Evolutionary conservation across 306 rosid genomes (phyloP).

Genomic region (Pueraria montana): DNA sequence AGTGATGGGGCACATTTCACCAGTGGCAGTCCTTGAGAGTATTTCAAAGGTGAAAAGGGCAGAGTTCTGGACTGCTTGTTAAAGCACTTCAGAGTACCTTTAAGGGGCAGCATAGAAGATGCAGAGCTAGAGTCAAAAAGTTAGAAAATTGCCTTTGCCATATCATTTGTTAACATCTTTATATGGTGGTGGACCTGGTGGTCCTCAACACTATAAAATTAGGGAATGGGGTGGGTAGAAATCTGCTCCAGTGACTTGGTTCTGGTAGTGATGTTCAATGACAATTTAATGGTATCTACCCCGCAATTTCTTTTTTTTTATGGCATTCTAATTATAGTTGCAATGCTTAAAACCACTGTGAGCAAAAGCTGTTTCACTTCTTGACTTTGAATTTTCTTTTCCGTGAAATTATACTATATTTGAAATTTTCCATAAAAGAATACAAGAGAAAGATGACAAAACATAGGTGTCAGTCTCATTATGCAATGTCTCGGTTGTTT

Average conservation of each 20-base stretch:
- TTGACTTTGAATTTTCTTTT: slow-evolving; percentile 30
- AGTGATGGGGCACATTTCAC: slow-evolving; percentile 92
- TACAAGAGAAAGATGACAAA: neutral
- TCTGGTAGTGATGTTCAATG: slow-evolving; percentile 35
- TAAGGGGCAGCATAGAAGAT: slow-evolving; percentile 39
- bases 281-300: slow-evolving; percentile 31
- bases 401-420: neutral
- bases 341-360: slow-evolving; percentile 23
- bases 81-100: slow-evolving; percentile 43
- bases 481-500: slow-evolving; percentile 18
- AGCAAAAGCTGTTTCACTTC: neutral
- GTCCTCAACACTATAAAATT: slow-evolving; percentile 43
- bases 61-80: slow-evolving; percentile 66
- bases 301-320: slow-evolving; percentile 19
- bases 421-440: neutral
- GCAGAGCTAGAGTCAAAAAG: slow-evolving; percentile 41
- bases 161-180: slow-evolving; percentile 21
- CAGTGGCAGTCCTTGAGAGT: slow-evolving; percentile 79
- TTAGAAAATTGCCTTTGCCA: slow-evolving; percentile 21
- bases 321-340: slow-evolving; percentile 14
- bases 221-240: slow-evolving; percentile 32
- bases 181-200: slow-evolving; percentile 44
- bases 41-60: slow-evolving; percentile 93
- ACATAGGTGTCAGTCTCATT: slow-evolving; percentile 9
- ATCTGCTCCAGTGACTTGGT: slow-evolving; percentile 43